These are phyloP conservation scores for Solanum dulcamara DNA, from an alignment of 257 asterid genomes.

Conservation along the genomic window DNA sequence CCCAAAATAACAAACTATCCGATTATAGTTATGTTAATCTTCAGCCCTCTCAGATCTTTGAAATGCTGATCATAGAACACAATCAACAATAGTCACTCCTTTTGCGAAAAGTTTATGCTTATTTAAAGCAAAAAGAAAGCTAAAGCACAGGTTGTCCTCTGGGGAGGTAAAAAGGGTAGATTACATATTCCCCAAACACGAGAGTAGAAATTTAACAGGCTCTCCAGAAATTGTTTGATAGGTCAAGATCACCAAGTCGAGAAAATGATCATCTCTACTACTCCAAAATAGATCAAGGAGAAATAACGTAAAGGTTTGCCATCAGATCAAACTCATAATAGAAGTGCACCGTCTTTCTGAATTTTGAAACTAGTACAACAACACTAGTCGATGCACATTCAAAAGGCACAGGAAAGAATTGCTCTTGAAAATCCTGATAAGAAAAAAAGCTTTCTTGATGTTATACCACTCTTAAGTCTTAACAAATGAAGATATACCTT, in stretches of 20 bases:
- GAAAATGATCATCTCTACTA: not conserved
- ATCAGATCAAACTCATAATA: not conserved
- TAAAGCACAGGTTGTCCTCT: not conserved
- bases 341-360: not conserved
- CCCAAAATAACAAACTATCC: not conserved
- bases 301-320: not conserved
- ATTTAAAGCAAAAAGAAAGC: not conserved
- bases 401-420: not conserved
- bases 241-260: not conserved
- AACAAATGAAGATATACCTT: constrained; percentile 34
- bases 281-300: not conserved
- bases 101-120: not conserved
- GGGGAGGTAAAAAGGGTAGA: not conserved
- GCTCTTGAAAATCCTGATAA: not conserved
- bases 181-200: not conserved
- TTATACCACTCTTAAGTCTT: not conserved
- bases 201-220: not conserved
- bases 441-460: not conserved
- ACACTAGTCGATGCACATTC: not conserved
- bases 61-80: not conserved
- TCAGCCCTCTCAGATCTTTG: not conserved
- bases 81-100: not conserved
- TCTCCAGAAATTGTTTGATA: not conserved
- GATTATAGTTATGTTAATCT: not conserved
- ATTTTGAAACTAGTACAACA: not conserved